Evolutionary conservation across 164 flowering plant species (phyloP), one percentile per base, ranked within the genome.

Genomic region (Vitis cinerea): DNA sequence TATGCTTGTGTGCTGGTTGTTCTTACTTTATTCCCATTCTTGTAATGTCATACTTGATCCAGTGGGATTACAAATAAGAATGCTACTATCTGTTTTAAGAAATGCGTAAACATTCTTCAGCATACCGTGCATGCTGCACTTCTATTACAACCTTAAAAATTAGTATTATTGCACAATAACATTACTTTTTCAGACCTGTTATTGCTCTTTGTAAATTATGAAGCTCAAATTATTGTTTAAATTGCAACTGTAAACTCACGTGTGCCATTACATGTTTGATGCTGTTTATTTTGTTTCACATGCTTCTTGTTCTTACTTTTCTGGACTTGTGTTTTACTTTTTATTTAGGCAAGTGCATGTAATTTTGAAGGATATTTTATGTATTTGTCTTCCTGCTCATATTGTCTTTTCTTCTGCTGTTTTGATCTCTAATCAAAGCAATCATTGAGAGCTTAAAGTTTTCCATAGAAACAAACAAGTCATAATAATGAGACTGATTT

Each of bases 401-500:
- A 14, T 27, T 1, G 16, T 27, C 27, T 69, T 16, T 61, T 19
- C 27, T 31, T 29, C 27, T 23, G 8, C 48, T n/a, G 15, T 50
- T 59, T 59, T 53, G 51, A n/a, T 44, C 9, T 61, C 59, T 54
- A 53, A 61, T 6, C 11, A n/a, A n/a, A 31, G 10, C 19, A 49
- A 15, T 50, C 9, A 9, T 13, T 12, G 5, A 14, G 7, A 50
- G 11, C 51, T 9, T 59, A 2, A n/a, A 23, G 58, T 23, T 29
- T 37, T 54, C 44, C 11, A 10, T 54, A 29, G 50, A 47, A 54
- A 16, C n/a, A 47, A 54, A 16, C n/a, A 57, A 65, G 17, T 48
- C 62, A 5, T 68, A 9, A 6, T 74, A 15, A 19, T 64, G 37
- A 74, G 64, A 68, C 59, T 54, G 64, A 51, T 50, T 27, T 71